Evolutionary conservation across 129 eudicot species (phyloP).

Genomic region (Tagetes patula): DNA sequence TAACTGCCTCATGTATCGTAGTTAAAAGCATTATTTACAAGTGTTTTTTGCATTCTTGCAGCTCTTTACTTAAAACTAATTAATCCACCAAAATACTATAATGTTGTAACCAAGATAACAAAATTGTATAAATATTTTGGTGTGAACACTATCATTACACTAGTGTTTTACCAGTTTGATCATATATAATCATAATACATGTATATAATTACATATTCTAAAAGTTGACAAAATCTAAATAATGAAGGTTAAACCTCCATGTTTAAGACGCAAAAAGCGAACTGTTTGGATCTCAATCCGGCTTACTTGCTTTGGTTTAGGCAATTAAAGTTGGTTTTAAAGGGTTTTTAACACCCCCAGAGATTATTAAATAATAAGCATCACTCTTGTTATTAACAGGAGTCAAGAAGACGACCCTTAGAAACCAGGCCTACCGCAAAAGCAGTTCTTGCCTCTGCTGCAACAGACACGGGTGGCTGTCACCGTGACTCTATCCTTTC

Average conservation of each 20-base stretch:
- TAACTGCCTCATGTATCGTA: neutral
- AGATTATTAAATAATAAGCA: neutral
- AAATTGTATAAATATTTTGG: neutral
- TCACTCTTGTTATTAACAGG: conserved; percentile 43
- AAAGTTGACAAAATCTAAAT: too few species aligned
- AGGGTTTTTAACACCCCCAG: too few species aligned
- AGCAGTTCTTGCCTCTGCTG: conserved; percentile 86
- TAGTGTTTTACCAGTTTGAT: neutral
- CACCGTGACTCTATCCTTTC: conserved; percentile 92
- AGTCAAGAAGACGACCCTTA: conserved; percentile 70
- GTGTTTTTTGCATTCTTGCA: too few species aligned
- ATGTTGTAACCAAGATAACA: neutral
- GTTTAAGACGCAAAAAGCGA: too few species aligned
- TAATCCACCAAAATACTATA: neutral
- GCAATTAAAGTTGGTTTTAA: too few species aligned
- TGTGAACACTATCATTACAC: neutral
- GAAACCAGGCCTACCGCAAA: conserved; percentile 67
- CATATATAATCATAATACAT: too few species aligned
- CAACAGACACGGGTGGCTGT: conserved; percentile 91
- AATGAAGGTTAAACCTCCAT: too few species aligned
- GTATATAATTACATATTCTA: too few species aligned
- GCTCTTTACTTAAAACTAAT: too few species aligned
- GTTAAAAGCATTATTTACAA: neutral
- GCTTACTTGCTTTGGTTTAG: too few species aligned
- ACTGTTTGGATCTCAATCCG: too few species aligned